These are phyloP conservation scores for Flaveria linearis DNA, from an alignment of 129 eudicot species.

Conservation along the genomic window DNA sequence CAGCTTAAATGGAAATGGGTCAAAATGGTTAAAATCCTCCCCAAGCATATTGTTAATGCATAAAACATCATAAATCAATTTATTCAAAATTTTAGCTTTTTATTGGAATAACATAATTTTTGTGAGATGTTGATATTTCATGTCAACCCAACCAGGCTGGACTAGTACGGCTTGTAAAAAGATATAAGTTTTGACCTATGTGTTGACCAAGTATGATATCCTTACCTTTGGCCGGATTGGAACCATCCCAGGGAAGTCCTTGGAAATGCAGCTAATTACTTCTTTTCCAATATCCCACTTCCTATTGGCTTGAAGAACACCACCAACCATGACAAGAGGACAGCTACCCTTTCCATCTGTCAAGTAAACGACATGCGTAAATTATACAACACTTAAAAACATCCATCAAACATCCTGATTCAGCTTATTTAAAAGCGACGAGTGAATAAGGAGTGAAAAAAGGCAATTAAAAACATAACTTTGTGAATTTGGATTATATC, in stretches of 20 bases:
- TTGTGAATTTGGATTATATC: slow-evolving; percentile 11
- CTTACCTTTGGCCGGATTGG: slow-evolving; percentile 84
- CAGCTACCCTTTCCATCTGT: slow-evolving; percentile 72
- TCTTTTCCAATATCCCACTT: slow-evolving; percentile 89
- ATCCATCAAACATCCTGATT: neutral
- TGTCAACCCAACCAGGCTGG: neutral
- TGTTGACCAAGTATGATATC: slow-evolving; percentile 8
- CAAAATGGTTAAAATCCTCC: neutral
- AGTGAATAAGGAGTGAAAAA: neutral
- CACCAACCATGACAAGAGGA: slow-evolving; percentile 96
- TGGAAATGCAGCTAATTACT: slow-evolving; percentile 64
- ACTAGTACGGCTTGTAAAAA: neutral
- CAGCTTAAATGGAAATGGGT: neutral
- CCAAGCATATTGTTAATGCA: neutral
- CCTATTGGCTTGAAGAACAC: slow-evolving; percentile 87
- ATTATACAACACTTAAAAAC: neutral
- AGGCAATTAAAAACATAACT: neutral
- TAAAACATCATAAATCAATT: neutral
- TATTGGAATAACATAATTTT: neutral
- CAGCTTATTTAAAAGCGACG: neutral
- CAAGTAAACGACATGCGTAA: slow-evolving; percentile 14
- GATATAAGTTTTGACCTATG: neutral
- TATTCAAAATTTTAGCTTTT: neutral
- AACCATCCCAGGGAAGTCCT: slow-evolving; percentile 70
- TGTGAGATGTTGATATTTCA: neutral